Base-by-base conservation (phyloP, 768 basidiomycete genomes). In the Termitomyces sp. region DNA sequence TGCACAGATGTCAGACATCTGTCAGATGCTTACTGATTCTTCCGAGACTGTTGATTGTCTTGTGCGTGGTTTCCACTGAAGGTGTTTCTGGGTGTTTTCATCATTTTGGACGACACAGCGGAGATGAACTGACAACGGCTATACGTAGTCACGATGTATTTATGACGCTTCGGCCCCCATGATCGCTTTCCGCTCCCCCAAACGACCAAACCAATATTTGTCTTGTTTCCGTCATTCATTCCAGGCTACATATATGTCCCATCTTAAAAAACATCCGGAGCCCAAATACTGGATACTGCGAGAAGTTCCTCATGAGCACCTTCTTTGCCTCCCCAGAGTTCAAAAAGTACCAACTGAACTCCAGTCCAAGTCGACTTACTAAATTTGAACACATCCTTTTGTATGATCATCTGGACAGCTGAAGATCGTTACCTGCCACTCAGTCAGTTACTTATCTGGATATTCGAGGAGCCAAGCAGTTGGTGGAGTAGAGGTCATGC, bases 401-500 rank as follows among this genome's bases (percentile, higher is more conserved):
- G n/a, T 40, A 22, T 14, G 30, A 44, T 33, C 40, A 30, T 18
- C 39, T n/a, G 51, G 26, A 12, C 20, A 48, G 16, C 6, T 24
- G 42, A 16, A 24, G 5, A 40, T 39, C n/a, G n/a, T n/a, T n/a
- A n/a, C n/a, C n/a, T n/a, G n/a, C n/a, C 34, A 9, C 48, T 48
- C 24, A 27, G 9, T 46, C 14, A 32, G n/a, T 37, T 22, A 12
- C 49, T n/a, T 12, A 36, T 27, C 18, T 40, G 24, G 36, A 24
- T 27, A 39, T 30, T 7, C 4, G 20, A 37, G 34, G 37, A 49
- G 26, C 34, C 37, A 42, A 32, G 20, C 9, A n/a, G n/a, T n/a
- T n/a, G 14, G 48, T 49, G 40, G 55, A 46, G 48, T 27, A 9
- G 13, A 55, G 43, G 40, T 52, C 59, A 60, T 56, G 42, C n/a